Evolutionary conservation across 176 grass and related monocot species (phyloP).

Genomic region (Ampelocalamus luodianensis): DNA sequence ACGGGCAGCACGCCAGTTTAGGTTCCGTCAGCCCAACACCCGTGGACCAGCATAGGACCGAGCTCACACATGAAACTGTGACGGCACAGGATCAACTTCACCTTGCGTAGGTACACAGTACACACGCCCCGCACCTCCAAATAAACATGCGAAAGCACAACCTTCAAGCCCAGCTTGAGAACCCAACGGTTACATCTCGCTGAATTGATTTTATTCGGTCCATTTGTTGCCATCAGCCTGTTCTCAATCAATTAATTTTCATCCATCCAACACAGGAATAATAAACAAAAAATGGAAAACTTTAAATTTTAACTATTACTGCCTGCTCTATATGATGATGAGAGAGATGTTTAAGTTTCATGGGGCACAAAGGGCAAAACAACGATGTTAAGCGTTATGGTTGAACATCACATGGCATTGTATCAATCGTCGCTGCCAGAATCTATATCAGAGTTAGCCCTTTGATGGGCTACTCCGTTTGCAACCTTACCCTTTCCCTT

Average conservation of each 20-base stretch:
- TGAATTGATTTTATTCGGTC: not conserved
- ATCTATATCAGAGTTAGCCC: conserved; percentile 50
- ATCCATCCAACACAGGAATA: conserved; percentile 22
- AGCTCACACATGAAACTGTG: too few relatives aligned
- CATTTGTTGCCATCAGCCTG: not conserved
- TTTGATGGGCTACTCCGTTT: conserved; percentile 55
- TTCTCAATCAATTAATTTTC: conserved; percentile 22
- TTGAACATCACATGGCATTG: conserved; percentile 23
- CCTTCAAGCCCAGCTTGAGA: not conserved
- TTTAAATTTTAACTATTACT: not conserved
- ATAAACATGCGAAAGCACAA: not conserved
- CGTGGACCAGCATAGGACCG: too few relatives aligned
- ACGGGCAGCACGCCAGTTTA: too few relatives aligned
- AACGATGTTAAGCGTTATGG: conserved; percentile 32
- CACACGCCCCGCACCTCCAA: too few relatives aligned
- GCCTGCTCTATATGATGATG: conserved; percentile 28
- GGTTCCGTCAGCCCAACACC: too few relatives aligned
- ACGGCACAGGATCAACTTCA: too few relatives aligned
- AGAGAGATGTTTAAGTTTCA: not conserved
- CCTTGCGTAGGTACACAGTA: too few relatives aligned
- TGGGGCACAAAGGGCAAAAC: conserved; percentile 32
- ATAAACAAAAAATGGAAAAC: not conserved
- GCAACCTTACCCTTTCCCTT: conserved; percentile 67
- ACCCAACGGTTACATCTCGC: not conserved
- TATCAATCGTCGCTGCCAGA: conserved; percentile 58